Base-by-base conservation (phyloP, 371 early-diverging fungal species). In the Mucor sp. region DNA sequence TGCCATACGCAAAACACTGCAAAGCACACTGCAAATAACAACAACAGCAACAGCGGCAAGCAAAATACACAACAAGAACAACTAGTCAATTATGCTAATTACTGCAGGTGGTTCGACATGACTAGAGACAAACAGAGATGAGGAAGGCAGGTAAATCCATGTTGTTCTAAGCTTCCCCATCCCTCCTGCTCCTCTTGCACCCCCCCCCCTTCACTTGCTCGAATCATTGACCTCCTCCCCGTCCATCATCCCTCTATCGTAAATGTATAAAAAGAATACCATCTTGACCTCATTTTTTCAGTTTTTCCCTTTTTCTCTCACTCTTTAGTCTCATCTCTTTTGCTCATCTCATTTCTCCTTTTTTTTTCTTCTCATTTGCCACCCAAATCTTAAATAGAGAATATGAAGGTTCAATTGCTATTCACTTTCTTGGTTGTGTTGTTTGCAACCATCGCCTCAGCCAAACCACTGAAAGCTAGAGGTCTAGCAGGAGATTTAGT, bases 1-100 rank as follows among this genome's bases (percentile, higher is more conserved):
- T 48, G n/a, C 1, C 17, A 43, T n/a, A 43, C 43, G n/a, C 43
- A 43, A 15, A 43, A 48, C n/a, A 21, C 48, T 48, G 48, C 48
- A 48, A 48, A 48, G 4, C 4, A 6, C 23, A 48, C 48, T 48
- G 48, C 48, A 48, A 48, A 23, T 23, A 48, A 48, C 21, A 48
- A 48, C 48, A 48, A 48, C 48, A 21, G 9, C 30, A 50, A 25
- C 8, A 33, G 33, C 8, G 7, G 33, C 33, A 33, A 33, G 33
- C 21, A 50, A 50, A 6, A 4, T 56, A 56, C n/a, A 48, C 48
- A 48, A 48, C 48, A n/a, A 48, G 23, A 23, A 48, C n/a, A 48
- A 48, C 19, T 47, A 61, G 62, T 61, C 62, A 61, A 61, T 61
- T 61, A 61, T 61, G 62, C 62, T 61, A 61, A 61, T 61, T 61